These are phyloP conservation scores for Yarrowia sp. DNA, from an alignment of 805 yeast genomes.

Conservation along the genomic window DNA sequence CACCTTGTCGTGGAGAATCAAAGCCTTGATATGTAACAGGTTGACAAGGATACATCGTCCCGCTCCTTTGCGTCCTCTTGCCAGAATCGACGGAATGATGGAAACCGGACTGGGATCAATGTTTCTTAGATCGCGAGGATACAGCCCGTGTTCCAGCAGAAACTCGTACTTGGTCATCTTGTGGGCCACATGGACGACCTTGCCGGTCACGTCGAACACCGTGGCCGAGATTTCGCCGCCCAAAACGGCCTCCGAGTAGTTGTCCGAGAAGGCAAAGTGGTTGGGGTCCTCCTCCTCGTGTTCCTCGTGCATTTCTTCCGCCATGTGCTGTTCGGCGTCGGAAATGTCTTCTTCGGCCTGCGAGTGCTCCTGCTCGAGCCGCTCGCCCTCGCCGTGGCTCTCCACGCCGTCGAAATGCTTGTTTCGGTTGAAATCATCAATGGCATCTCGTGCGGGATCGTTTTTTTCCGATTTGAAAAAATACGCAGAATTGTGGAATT, in stretches of 20 bases:
- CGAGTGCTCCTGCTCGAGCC: background rate
- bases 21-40: conserved; percentile 67
- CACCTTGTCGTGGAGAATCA: conserved; percentile 63
- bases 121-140: conserved; percentile 86
- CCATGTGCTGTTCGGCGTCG: background rate
- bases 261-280: conserved; percentile 29
- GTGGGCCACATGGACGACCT: conserved; percentile 64
- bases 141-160: conserved; percentile 69
- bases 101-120: conserved; percentile 72
- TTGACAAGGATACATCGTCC: conserved; percentile 63
- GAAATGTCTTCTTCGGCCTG: conserved; percentile 1
- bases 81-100: conserved; percentile 70
- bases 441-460: too few relatives aligned
- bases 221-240: conserved; percentile 49
- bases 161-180: conserved; percentile 63
- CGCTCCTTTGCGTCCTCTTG: conserved; percentile 52
- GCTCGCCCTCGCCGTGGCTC: background rate
- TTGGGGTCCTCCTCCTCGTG: conserved; percentile 3
- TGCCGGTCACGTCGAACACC: conserved; percentile 63
- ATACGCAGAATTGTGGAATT: background rate
- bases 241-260: conserved; percentile 36
- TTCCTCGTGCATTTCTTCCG: background rate
- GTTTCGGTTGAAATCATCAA: background rate
- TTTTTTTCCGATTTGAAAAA: background rate
- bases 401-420: too few relatives aligned